Base-by-base conservation (phyloP, 2,329 filamentous ascomycete species). In the Sporothrix phasma region DNA sequence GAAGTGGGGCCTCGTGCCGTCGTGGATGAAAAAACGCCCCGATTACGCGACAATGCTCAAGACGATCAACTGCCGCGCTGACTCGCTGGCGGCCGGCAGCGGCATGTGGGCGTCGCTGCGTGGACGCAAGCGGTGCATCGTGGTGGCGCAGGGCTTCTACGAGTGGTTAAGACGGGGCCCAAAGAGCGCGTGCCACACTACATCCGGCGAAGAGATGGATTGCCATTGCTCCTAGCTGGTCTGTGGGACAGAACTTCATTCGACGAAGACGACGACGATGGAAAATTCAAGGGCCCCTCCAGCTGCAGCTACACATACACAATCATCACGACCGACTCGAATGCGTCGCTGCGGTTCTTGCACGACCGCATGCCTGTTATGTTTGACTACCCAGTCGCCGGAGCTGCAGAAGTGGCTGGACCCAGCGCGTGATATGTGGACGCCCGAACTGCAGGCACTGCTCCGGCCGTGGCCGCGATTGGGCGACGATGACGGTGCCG, bases 231-330 rank as follows among this genome's bases (percentile, higher is more conserved):
- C 71, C 87, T 97, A 70, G 93, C 93, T 11, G 94, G 93, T 0
- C 75, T 99, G 4, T 99, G 92, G 91, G 93, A 97, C 72, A 88
- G 88, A 70, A 90, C 92, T 4, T 1, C 15, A 19, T 29, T 47
- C 7, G 34, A 39, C 8, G 15, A 17, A 10, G 10, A 37, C 1
- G 13, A 17, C 5, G 11, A 5, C n/a, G 31, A 24, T 15, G 82
- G 89, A 67, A 89, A 34, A 10, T n/a, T n/a, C 3, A 26, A 19
- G 13, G n/a, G 73, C 76, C 86, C 5, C n/a, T n/a, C n/a, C n/a
- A n/a, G n/a, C n/a, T n/a, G n/a, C n/a, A n/a, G n/a, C n/a, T 97
- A 93, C 73, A 95, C 91, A 0, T 99, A 96, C 74, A 93, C 92
- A 1, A 85, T 99, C 72, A 93, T 97, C 73, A 99, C 94, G 0